Evolutionary conservation across 1,284 basidiomycete genomes (phyloP).

Genomic region (Coniferiporia sulphurascens): DNA sequence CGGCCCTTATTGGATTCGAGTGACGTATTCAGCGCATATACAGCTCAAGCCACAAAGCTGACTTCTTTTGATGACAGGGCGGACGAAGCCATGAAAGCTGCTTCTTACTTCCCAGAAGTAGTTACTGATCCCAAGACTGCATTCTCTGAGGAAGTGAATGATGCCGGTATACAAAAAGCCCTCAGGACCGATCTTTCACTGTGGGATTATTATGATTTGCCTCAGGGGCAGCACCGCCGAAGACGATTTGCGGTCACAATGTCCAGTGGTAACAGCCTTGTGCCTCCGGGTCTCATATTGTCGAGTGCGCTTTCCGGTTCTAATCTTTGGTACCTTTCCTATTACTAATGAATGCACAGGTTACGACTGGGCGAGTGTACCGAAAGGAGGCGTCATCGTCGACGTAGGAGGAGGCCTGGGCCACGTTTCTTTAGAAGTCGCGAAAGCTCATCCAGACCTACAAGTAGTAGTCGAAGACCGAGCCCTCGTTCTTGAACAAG

Average conservation of each 20-base stretch:
- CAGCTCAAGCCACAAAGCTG: not conserved
- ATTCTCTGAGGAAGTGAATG: constrained; percentile 16
- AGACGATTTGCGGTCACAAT: constrained; percentile 19
- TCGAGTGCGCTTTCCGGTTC: not conserved
- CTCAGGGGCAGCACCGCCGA: constrained; percentile 13
- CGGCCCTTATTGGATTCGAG: constrained; percentile 13
- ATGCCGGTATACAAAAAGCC: constrained; percentile 11
- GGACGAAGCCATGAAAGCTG: constrained; percentile 29
- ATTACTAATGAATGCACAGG: not conserved
- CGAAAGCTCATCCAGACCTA: constrained; percentile 13
- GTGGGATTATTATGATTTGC: constrained; percentile 16
- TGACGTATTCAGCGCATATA: not conserved
- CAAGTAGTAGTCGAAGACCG: constrained; percentile 23
- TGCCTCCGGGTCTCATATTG: not conserved
- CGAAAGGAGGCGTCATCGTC: constrained; percentile 17
- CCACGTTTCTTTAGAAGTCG: constrained; percentile 16
- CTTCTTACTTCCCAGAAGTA: not conserved
- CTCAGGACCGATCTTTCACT: constrained; percentile 1
- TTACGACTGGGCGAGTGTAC: constrained; percentile 17
- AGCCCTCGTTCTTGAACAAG: constrained; percentile 1
- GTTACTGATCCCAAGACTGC: constrained; percentile 18
- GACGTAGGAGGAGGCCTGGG: constrained; percentile 24
- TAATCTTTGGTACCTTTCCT: not conserved
- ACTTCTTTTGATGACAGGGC: constrained; percentile 18
- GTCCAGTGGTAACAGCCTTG: constrained; percentile 13